phyloP scores from a whole-genome alignment of 371 early-diverging fungal genomes.

The Mortierella sp. region DNA sequence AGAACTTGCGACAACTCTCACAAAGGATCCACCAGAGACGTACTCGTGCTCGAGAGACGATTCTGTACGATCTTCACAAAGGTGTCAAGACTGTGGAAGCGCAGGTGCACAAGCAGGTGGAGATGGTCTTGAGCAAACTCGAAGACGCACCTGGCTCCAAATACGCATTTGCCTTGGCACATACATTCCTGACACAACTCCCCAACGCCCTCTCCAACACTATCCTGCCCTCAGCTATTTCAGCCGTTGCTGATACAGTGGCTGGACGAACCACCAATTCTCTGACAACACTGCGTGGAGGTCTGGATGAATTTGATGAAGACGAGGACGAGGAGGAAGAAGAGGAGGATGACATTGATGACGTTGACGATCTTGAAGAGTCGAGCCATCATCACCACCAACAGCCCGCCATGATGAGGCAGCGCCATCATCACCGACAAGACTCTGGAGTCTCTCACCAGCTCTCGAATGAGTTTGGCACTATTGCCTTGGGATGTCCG shows the following conservation, averaged over 20 bases:
- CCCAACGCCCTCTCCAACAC: conserved; percentile 40
- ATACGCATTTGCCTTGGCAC: conserved; percentile 44
- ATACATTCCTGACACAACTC: conserved; percentile 37
- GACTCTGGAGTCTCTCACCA: conserved; percentile 24
- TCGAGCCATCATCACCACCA: conserved; percentile 21
- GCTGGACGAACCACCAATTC: conserved; percentile 41
- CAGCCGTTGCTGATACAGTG: conserved; percentile 48
- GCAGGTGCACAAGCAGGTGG: conserved; percentile 49
- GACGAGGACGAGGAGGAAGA: conserved; percentile 46
- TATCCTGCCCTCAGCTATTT: conserved; percentile 47
- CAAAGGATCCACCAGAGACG: conserved; percentile 45
- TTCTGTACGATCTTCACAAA: conserved; percentile 43
- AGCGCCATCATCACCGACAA: conserved; percentile 14
- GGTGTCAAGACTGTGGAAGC: conserved; percentile 49
- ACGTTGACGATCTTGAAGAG: conserved; percentile 25
- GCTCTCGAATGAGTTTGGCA: conserved; percentile 39
- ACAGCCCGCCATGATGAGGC: conserved; percentile 5
- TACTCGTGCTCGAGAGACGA: conserved; percentile 38
- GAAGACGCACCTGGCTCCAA: conserved; percentile 45
- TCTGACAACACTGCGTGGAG: conserved; percentile 28
- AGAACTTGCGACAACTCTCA: conserved; percentile 33
- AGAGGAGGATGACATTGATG: conserved; percentile 22
- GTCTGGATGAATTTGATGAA: conserved; percentile 46
- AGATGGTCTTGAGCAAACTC: conserved; percentile 43
- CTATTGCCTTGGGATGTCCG: conserved; percentile 34